These are phyloP conservation scores for Metschnikowia gruessii DNA, from an alignment of 805 yeast genomes.

Conservation along the genomic window DNA sequence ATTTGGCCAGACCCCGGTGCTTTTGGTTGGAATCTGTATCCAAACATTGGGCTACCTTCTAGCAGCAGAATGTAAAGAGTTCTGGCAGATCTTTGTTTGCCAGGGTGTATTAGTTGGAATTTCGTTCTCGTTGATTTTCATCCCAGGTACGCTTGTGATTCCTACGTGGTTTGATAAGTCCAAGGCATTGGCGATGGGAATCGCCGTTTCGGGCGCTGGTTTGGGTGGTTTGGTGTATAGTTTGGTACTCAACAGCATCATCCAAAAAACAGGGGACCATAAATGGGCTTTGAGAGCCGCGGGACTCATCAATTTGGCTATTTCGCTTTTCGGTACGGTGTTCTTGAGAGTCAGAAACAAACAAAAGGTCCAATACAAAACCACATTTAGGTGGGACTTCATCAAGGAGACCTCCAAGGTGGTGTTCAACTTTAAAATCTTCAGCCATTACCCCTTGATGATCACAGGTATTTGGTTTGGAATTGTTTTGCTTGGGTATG, in stretches of 20 bases:
- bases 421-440: constrained; percentile 35
- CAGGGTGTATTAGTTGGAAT: constrained; percentile 66
- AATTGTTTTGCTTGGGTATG: constrained; percentile 37
- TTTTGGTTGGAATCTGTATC: constrained; percentile 46
- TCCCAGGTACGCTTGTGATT: constrained; percentile 57
- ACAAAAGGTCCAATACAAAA: constrained; percentile 24
- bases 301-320: constrained; percentile 32
- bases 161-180: constrained; percentile 71
- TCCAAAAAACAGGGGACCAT: constrained; percentile 39
- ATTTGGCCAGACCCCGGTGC: constrained; percentile 49
- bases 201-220: constrained; percentile 48
- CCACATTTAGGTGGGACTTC: constrained; percentile 22
- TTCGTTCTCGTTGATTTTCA: constrained; percentile 51
- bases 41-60: constrained; percentile 55
- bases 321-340: constrained; percentile 36
- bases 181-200: constrained; percentile 55
- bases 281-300: constrained; percentile 44
- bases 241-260: constrained; percentile 39
- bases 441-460: constrained; percentile 24
- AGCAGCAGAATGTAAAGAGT: constrained; percentile 55
- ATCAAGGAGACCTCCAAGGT: constrained; percentile 25
- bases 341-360: constrained; percentile 47
- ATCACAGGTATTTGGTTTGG: constrained; percentile 35
- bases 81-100: constrained; percentile 66
- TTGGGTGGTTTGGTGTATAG: constrained; percentile 51